Percentiles rank a stretch among this genome's conserved stretches.
Conservation (phyloP, 108 stramenopile genomes). For the Bacterosira constricta region DNA sequence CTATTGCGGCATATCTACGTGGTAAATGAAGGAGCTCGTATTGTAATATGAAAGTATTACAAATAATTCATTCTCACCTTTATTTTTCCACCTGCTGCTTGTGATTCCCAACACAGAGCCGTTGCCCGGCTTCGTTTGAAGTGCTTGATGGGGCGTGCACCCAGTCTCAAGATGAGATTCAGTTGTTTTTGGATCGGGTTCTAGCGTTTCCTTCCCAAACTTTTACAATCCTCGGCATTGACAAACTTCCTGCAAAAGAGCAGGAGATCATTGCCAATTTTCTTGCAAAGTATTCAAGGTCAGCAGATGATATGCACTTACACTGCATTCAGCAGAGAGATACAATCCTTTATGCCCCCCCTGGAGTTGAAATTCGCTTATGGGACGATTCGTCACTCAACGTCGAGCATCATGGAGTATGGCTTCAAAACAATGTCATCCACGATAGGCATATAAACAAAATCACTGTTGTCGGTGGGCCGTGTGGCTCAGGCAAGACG, state of each 20-base stretch:
- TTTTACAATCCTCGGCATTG: conserved; percentile 14
- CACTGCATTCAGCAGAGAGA: conserved; percentile 28
- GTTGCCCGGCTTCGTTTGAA: conserved; percentile 25
- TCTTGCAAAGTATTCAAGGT: conserved; percentile 2
- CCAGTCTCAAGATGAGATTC: conserved; percentile 2
- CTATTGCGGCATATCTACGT: conserved; percentile 33
- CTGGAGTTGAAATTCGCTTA: conserved; percentile 13
- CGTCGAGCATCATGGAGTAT: background rate
- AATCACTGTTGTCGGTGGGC: conserved; percentile 3
- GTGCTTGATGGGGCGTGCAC: conserved; percentile 22
- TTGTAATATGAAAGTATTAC: background rate
- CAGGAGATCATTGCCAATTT: conserved; percentile 36
- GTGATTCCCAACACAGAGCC: too few species aligned
- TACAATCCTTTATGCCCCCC: conserved; percentile 21
- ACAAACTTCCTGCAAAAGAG: background rate
- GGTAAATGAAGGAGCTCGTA: background rate
- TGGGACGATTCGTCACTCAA: conserved; percentile 24
- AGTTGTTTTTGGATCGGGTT: conserved; percentile 20
- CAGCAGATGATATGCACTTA: conserved; percentile 12
- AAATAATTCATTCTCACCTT: too few species aligned
- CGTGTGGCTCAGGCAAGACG: conserved; percentile 25
- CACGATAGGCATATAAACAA: too few species aligned
- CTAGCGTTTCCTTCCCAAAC: conserved; percentile 17
- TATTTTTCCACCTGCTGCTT: too few species aligned
- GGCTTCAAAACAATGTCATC: conserved; percentile 1